phyloP scores from a whole-genome alignment of 2,329 filamentous ascomycete genomes.

The Colletotrichum endophyticum region DNA sequence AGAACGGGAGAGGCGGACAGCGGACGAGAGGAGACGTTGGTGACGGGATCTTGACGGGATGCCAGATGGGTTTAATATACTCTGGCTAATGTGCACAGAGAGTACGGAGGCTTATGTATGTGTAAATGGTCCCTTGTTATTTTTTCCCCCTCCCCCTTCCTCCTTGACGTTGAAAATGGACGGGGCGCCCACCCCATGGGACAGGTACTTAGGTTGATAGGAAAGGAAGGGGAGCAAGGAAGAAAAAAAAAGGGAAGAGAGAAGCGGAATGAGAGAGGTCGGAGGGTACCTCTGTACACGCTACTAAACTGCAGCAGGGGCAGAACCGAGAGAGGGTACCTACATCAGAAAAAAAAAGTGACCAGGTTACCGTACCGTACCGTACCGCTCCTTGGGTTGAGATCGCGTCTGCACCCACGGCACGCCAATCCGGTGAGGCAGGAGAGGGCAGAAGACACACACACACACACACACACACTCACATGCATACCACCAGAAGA shows the following conservation, averaged over 20 bases:
- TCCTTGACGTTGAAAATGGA: slow-evolving; percentile 10
- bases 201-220: slow-evolving; percentile 2
- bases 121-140: slow-evolving; percentile 8
- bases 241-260: background rate
- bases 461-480: background rate
- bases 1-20: background rate
- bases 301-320: slow-evolving; percentile 4
- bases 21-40: background rate
- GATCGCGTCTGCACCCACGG: slow-evolving; percentile 9
- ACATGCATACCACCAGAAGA: background rate
- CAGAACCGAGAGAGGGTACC: slow-evolving; percentile 14
- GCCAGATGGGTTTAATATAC: slow-evolving; percentile 16
- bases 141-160: background rate
- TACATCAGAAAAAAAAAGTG: slow-evolving; percentile 1
- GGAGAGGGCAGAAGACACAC: background rate
- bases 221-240: background rate
- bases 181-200: background rate
- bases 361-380: slow-evolving; percentile 1
- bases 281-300: slow-evolving; percentile 9
- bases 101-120: background rate
- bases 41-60: slow-evolving; percentile 1
- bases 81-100: background rate
- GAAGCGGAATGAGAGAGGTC: slow-evolving; percentile 12
- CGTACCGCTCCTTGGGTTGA: background rate
- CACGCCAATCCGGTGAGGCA: slow-evolving; percentile 14